Evolutionary conservation across 129 eudicot species (phyloP).

Genomic region (Saussurea involucrata): DNA sequence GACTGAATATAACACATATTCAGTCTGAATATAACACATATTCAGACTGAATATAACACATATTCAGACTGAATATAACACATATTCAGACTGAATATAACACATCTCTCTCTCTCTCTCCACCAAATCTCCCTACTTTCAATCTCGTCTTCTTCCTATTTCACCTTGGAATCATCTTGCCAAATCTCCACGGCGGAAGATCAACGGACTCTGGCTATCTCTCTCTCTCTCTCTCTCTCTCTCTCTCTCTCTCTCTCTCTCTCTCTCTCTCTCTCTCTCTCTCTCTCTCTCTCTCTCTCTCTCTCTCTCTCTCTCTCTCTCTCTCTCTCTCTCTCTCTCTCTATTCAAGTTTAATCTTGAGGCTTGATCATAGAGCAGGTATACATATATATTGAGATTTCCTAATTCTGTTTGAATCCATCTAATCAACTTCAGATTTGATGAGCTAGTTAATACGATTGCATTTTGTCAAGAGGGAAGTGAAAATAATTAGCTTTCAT

Average conservation of each 20-base stretch:
- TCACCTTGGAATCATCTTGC: conserved; percentile 11
- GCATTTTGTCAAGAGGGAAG: not conserved
- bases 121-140: conserved; percentile 13
- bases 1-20: no score
- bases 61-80: no score
- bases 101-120: conserved; percentile 28
- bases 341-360: not conserved
- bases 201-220: not conserved
- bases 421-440: conserved; percentile 13
- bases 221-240: no score
- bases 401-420: not conserved
- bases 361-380: not conserved
- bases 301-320: no score
- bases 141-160: not conserved
- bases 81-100: no score
- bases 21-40: no score
- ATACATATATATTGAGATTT: not conserved
- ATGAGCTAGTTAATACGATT: not conserved
- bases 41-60: no score
- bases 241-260: no score
- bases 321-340: no score
- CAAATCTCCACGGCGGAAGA: not conserved
- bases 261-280: no score
- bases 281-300: no score
- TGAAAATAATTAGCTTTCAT: not conserved